These are phyloP conservation scores for Vitis vinifera DNA, from an alignment of 164 flowering plant species.

Conservation along the genomic window DNA sequence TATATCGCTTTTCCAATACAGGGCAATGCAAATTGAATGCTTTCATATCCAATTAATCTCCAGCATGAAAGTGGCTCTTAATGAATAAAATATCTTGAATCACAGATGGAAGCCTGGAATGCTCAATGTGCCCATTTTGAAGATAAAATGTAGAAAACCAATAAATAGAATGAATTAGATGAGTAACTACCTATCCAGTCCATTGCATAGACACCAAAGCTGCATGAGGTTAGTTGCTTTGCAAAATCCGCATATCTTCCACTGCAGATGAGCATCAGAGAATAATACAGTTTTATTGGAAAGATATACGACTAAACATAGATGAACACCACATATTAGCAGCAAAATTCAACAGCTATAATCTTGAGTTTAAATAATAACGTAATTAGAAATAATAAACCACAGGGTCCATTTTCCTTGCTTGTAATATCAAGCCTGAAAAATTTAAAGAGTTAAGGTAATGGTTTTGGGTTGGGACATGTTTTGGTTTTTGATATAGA, in stretches of 20 bases:
- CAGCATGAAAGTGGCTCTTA: background rate
- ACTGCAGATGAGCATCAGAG: constrained; percentile 45
- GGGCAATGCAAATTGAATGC: no score
- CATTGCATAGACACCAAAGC: constrained; percentile 93
- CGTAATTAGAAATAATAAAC: no score
- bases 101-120: background rate
- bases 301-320: no score
- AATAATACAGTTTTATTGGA: background rate
- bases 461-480: no score
- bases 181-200: constrained; percentile 83
- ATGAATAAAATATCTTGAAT: background rate
- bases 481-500: no score
- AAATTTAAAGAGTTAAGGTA: no score
- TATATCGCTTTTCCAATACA: no score
- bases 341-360: no score
- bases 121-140: background rate
- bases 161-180: background rate
- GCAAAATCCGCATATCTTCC: constrained; percentile 95
- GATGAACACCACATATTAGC: no score
- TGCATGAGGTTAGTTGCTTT: constrained; percentile 65
- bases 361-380: no score
- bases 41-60: background rate
- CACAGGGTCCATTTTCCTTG: no score
- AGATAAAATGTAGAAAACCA: background rate
- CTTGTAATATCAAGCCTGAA: no score